Percentiles rank a stretch among this genome's conserved stretches.
Evolutionary conservation across 106 monocot genomes (phyloP).

Genomic region (Triglochin maritima): DNA sequence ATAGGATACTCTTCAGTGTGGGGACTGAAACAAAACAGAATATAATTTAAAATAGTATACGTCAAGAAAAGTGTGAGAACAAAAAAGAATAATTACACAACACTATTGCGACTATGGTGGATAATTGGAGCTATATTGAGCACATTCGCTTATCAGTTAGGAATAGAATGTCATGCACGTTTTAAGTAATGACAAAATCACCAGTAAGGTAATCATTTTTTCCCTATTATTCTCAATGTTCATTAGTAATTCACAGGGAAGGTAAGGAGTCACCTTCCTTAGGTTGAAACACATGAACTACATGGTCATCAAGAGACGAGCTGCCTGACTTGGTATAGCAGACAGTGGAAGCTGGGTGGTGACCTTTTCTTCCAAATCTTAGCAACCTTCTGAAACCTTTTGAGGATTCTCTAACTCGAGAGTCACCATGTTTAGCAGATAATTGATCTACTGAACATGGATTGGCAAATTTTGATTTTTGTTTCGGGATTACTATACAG

Average conservation of each 20-base stretch:
- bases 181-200: no score
- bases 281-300: no score
- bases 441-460: slow-evolving; percentile 10
- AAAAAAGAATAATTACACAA: no score
- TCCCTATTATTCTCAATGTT: no score
- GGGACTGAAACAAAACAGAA: slow-evolving; percentile 28
- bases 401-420: slow-evolving; percentile 41
- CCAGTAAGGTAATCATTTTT: no score
- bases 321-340: slow-evolving; percentile 28
- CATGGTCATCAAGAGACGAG: slow-evolving; percentile 27
- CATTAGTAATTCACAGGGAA: no score
- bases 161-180: no score
- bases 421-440: slow-evolving; percentile 35
- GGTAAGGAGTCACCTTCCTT: no score
- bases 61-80: no score
- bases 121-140: no score
- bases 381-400: slow-evolving; percentile 76
- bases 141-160: no score
- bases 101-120: no score
- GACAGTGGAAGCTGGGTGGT: slow-evolving; percentile 29
- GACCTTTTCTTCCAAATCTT: slow-evolving; percentile 73
- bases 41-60: background rate
- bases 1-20: slow-evolving; percentile 60
- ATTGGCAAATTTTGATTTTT: slow-evolving; percentile 1
- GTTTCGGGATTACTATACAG: slow-evolving; percentile 11